Conservation (phyloP, 352 stramenopile genomes). For the Pythium aristosporum region DNA sequence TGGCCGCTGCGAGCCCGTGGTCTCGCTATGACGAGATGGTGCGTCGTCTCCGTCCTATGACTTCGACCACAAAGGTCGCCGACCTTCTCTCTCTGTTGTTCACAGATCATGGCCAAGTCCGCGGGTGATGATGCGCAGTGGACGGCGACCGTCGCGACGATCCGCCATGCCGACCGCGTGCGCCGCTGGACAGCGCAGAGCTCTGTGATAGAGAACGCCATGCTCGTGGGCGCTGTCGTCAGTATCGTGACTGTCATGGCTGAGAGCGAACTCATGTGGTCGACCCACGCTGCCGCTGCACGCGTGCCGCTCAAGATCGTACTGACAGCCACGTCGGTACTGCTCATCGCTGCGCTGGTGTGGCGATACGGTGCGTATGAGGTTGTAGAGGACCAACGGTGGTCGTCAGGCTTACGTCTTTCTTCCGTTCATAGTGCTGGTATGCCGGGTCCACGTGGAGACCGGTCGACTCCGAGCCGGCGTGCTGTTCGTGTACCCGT, state of each 20-base stretch:
- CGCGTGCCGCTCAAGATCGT: slow-evolving; percentile 43
- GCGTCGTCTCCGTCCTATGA: background rate
- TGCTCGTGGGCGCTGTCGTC: slow-evolving; percentile 38
- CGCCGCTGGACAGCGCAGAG: slow-evolving; percentile 14
- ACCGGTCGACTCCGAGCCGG: slow-evolving; percentile 35
- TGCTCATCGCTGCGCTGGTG: slow-evolving; percentile 37
- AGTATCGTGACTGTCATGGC: slow-evolving; percentile 40
- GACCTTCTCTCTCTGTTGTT: background rate
- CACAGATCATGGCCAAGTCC: slow-evolving; percentile 6
- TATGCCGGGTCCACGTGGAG: slow-evolving; percentile 44
- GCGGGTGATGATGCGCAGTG: slow-evolving; percentile 15
- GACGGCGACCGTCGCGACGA: slow-evolving; percentile 31
- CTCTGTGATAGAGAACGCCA: slow-evolving; percentile 40
- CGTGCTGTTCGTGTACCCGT: slow-evolving; percentile 36
- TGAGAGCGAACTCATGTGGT: slow-evolving; percentile 55
- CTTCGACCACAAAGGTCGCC: background rate
- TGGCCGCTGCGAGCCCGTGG: background rate
- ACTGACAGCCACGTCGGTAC: slow-evolving; percentile 34
- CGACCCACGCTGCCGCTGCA: slow-evolving; percentile 6
- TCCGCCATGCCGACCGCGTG: slow-evolving; percentile 39
- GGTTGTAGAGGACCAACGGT: background rate
- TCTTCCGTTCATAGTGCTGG: slow-evolving; percentile 2
- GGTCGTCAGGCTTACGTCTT: background rate
- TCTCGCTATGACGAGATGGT: slow-evolving; percentile 8
- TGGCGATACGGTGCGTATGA: slow-evolving; percentile 47